Base-by-base conservation (phyloP, 1,284 basidiomycete species). In the Singerocomus inundabilis region DNA sequence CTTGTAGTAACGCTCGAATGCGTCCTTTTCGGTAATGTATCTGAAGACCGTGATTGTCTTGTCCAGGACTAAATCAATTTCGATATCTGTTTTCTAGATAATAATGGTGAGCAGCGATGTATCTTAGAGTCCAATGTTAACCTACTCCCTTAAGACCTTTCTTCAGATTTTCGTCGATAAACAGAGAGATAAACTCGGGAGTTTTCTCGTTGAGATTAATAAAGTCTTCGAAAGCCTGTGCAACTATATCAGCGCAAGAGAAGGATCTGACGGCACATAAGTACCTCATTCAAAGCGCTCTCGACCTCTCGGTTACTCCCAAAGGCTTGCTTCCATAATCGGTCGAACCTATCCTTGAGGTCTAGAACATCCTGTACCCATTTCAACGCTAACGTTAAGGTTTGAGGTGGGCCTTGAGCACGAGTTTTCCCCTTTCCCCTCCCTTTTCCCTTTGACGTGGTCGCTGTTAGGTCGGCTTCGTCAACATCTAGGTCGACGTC, bases 1-100 rank as follows among this genome's bases (percentile, higher is more conserved):
- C 72, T 99, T 99, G 76, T 99, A 99, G 71, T 99, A 99, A 24
- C 92, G 82, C 71, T 99, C 97, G 64, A 99, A 99, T 21, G 95
- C 84, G 67, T 99, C 97, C 72, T 98, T 99, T 70, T 99, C 95
- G 9, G 85, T 80, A 53, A 99, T 78, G 73, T 88, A 99, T 49
- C 97, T 83, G 82, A 99, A 99, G 25, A 99, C 81, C 2, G 86
- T 90, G 66, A 98, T 96, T 0, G 96, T 97, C 73, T 96, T 97
- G 64, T 97, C 93, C 50, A 99, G 73, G 5, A 97, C 82, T 30
- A 65, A 67, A 59, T 99, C 96, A 39, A 98, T 86, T 63, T 99
- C 97, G 30, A 80, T 78, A 50, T 99, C 97, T 13, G 90, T 86
- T 91, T 98, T 98, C 93, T 97, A 58, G 3, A 34, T 24, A 25